Evolutionary conservation across 108 stramenopile species (phyloP), one percentile per base, ranked within the genome.

Genomic region (Epithemia pelagica): DNA sequence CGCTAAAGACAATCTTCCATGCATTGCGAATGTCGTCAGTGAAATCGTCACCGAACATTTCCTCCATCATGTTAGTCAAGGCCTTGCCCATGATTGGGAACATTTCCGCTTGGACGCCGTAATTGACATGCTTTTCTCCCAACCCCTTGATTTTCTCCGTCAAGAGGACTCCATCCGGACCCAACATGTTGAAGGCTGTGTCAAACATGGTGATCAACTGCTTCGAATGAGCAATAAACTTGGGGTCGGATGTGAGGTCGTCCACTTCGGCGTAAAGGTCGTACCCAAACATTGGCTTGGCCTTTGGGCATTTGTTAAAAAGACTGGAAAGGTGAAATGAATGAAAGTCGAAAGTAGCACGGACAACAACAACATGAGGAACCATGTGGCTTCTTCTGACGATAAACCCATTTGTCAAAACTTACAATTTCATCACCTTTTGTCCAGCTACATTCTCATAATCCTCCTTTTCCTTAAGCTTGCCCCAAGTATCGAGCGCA

Each of bases 21-120:
- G 65, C 74, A 26, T 62, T 60, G 32, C 55, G 62, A 22, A 68
- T 61, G 7, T 68, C 67, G 1, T 53, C 58, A 18, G 75, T 71
- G 53, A 79, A 83, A 27, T 66, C 58, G 28, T 81, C 80, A 0
- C 78, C 78, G 30, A 77, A 52, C 8, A 32, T 33, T 23, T 62
- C 54, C 23, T 74, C 53, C n/a, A 83, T 21, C 18, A 68, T 62
- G 23, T 66, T 28, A 20, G 77, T 77, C 55, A 83, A 60, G 0
- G 82, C 75, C 20, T 60, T 28, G 19, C 82, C 78, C 69, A 83
- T 75, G 8, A 73, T 30, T 23, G 75, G 71, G 63, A 65, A 83
- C 33, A 70, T 68, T 52, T 74, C 78, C 5, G 68, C 62, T 53
- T 79, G 58, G 59, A 77, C 82, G 20, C 82, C 82, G 59, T 74